Conservation (phyloP, 352 stramenopile genomes). For the Pythium brachiatum region DNA sequence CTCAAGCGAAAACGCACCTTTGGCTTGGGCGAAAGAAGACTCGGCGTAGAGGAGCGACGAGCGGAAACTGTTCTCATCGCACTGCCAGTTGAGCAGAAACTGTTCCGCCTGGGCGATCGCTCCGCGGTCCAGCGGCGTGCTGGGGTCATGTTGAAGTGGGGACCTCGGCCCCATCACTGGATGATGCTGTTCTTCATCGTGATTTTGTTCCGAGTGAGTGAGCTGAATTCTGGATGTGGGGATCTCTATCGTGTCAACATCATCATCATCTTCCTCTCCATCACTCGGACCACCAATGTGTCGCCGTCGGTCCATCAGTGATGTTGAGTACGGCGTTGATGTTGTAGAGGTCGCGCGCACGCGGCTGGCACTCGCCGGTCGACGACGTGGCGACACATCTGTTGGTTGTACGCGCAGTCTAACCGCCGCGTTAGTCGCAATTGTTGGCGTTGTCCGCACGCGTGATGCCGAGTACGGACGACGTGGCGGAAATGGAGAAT, state of each 20-base stretch:
- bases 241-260: conserved; percentile 24
- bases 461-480: conserved; percentile 22
- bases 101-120: conserved; percentile 32
- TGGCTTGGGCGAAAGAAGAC: conserved; percentile 53
- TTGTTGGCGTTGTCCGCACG: conserved; percentile 7
- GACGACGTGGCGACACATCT: conserved; percentile 13
- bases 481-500: conserved; percentile 8
- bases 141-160: not conserved
- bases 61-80: conserved; percentile 48
- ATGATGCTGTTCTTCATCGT: not conserved
- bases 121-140: conserved; percentile 1
- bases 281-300: not conserved
- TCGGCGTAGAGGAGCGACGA: conserved; percentile 62
- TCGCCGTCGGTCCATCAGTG: not conserved
- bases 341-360: conserved; percentile 19
- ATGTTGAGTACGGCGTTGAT: not conserved
- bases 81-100: conserved; percentile 53
- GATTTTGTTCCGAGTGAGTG: not conserved
- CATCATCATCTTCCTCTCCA: conserved; percentile 23
- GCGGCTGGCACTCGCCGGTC: conserved; percentile 40
- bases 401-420: conserved; percentile 19
- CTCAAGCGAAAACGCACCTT: conserved; percentile 27
- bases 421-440: conserved; percentile 2
- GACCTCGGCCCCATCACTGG: not conserved
- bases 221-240: conserved; percentile 1